phyloP scores from a whole-genome alignment of 2,329 filamentous ascomycete genomes.

The Trichoderma koningiopsis region DNA sequence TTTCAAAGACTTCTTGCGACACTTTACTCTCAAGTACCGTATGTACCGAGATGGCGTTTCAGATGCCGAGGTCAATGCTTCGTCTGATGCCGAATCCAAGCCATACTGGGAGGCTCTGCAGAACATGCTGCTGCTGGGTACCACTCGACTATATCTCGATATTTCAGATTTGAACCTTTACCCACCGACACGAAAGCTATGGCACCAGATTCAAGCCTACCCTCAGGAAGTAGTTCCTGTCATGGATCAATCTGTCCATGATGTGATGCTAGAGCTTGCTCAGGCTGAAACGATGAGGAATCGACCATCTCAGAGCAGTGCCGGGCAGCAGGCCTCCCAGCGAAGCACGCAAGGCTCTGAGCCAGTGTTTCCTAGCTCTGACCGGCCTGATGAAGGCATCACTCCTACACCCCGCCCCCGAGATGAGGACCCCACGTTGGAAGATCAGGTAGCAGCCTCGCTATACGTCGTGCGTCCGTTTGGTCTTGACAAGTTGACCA shows the following conservation, averaged over 20 bases:
- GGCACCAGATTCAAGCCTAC: conserved; percentile 92
- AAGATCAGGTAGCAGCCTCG: conserved; percentile 77
- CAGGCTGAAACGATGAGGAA: conserved; percentile 74
- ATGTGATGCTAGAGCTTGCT: conserved; percentile 88
- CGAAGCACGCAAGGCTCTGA: conserved; percentile 66
- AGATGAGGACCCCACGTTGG: conserved; percentile 61
- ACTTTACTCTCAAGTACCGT: conserved; percentile 92
- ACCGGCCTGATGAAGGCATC: conserved; percentile 55
- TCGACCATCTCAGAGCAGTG: conserved; percentile 62
- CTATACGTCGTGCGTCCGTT: conserved; percentile 88
- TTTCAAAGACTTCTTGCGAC: conserved; percentile 90
- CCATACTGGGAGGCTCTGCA: conserved; percentile 85
- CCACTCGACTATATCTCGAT: conserved; percentile 84
- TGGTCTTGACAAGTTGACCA: conserved; percentile 82
- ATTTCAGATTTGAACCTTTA: conserved; percentile 88
- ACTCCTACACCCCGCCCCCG: conserved; percentile 42
- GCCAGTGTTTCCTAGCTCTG: conserved; percentile 77
- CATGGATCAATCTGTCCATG: conserved; percentile 93
- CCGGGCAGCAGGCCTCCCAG: conserved; percentile 49
- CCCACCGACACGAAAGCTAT: conserved; percentile 87
- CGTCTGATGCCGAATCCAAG: conserved; percentile 73
- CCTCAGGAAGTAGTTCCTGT: conserved; percentile 94
- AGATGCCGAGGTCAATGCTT: conserved; percentile 69
- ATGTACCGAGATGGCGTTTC: conserved; percentile 86
- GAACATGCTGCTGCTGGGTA: conserved; percentile 86